Percentiles rank a stretch among this genome's conserved stretches.
phyloP scores from a whole-genome alignment of 1,284 basidiomycete species.

The Pseudozyma hubeiensis region DNA sequence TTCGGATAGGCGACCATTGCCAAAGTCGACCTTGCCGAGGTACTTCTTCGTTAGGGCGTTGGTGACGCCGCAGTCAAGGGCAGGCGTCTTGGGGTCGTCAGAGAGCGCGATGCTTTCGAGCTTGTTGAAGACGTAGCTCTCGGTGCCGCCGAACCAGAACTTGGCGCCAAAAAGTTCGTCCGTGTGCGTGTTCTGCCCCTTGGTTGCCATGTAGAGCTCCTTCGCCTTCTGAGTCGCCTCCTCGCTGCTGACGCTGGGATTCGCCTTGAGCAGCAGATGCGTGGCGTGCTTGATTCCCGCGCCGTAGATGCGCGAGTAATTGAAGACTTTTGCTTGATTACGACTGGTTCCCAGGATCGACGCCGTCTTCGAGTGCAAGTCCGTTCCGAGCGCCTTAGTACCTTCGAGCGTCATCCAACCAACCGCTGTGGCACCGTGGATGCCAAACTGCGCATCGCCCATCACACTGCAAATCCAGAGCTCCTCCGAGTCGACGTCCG shows the following conservation, averaged over 20 bases:
- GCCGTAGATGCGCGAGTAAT: conserved; percentile 98
- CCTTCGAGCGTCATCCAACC: conserved; percentile 99
- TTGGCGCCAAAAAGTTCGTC: conserved; percentile 72
- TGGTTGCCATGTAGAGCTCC: conserved; percentile 90
- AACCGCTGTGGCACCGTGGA: conserved; percentile 95
- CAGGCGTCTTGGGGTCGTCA: conserved; percentile 88
- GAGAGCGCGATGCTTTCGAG: conserved; percentile 93
- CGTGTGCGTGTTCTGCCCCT: conserved; percentile 74
- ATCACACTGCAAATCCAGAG: conserved; percentile 99
- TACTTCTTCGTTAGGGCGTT: conserved; percentile 89
- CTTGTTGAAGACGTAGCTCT: conserved; percentile 99
- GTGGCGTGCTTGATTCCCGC: conserved; percentile 95
- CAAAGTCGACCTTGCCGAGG: conserved; percentile 73
- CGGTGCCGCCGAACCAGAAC: conserved; percentile 97
- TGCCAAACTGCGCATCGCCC: conserved; percentile 97
- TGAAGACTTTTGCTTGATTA: conserved; percentile 98
- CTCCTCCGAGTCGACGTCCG: conserved; percentile 98
- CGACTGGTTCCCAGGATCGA: conserved; percentile 91
- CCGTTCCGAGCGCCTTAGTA: conserved; percentile 94
- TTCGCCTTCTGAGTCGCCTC: conserved; percentile 84
- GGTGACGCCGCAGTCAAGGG: conserved; percentile 92
- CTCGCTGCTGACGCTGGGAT: conserved; percentile 81
- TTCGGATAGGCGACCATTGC: conserved; percentile 75
- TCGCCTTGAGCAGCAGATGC: conserved; percentile 87
- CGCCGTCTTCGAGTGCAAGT: conserved; percentile 97